Base-by-base conservation (phyloP, 768 basidiomycete species). In the Hericium rajendrae region DNA sequence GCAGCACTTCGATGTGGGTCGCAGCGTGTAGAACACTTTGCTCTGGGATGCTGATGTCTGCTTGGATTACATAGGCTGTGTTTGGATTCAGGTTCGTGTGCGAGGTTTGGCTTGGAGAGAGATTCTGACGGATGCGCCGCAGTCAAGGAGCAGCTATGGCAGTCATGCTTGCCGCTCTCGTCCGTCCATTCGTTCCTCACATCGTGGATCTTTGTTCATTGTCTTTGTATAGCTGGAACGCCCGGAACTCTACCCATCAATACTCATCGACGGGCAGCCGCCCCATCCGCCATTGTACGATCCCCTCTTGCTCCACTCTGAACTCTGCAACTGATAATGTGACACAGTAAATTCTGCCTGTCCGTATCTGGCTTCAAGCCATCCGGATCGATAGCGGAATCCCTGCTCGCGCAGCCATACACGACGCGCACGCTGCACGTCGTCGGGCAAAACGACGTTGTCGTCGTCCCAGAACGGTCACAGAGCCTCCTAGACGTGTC, bases 71-170 rank as follows among this genome's bases (percentile, higher is more conserved):
- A 15, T n/a, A 46, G 87, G 89, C 88, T 26, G 79, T 91, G 8
- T 78, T 91, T 64, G 89, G 89, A 6, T 91, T 91, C 67, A 90
- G 88, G 86, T 84, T 28, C 28, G 70, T 46, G 16, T 16, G 15
- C 28, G 24, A 26, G 9, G 12, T 46, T 60, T 39, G 22, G 48
- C 18, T 28, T 24, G 28, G 38, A 4, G 43, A 22, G 9, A 6
- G 32, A 32, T 32, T 32, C 32, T 32, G 32, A 32, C 32, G 24
- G 11, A 13, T 41, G 41, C 22, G 13, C 16, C 12, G 20, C 48
- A 88, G 87, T 59, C 91, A 93, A 71, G 90, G 90, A 15, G 90
- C 86, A 15, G 82, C 80, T 4, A 76, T 91, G 70, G 91, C 87
- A 37, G 85, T 80, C 9, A 65, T 91, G 38, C 73, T 91, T 22